Evolutionary conservation across 768 basidiomycete genomes (phyloP).

Genomic region (Clitopilus passeckerianus): DNA sequence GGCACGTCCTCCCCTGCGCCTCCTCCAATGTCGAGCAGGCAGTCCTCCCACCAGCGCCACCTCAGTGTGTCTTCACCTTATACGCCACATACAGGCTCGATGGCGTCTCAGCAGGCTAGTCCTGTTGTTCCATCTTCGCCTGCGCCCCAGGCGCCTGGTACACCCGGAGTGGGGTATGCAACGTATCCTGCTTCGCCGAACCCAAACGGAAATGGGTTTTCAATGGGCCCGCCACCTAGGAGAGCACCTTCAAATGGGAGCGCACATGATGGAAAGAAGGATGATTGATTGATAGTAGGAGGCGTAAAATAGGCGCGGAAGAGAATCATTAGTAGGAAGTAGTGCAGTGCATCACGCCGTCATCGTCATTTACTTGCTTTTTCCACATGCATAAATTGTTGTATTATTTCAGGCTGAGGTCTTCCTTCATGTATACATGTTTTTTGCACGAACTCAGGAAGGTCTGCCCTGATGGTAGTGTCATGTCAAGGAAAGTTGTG

Average conservation of each 20-base stretch:
- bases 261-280: constrained; percentile 5
- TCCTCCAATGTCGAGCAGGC: background rate
- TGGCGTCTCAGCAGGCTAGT: background rate
- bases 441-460: background rate
- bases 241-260: constrained; percentile 7
- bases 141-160: background rate
- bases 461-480: no score
- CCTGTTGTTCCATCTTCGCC: background rate
- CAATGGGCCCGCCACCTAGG: constrained; percentile 8
- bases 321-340: background rate
- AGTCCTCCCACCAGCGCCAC: background rate
- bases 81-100: background rate
- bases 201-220: constrained; percentile 7
- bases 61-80: background rate
- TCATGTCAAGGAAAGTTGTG: no score
- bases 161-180: constrained; percentile 1
- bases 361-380: background rate
- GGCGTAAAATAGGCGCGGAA: background rate
- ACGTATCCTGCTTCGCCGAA: constrained; percentile 10
- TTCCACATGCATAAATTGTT: background rate
- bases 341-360: background rate
- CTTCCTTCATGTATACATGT: background rate
- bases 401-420: background rate
- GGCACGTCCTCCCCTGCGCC: background rate
- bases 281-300: constrained; percentile 7